These are phyloP conservation scores for Hanseniaspora gamundiae DNA, from an alignment of 1,139 yeast genomes.

Conservation along the genomic window DNA sequence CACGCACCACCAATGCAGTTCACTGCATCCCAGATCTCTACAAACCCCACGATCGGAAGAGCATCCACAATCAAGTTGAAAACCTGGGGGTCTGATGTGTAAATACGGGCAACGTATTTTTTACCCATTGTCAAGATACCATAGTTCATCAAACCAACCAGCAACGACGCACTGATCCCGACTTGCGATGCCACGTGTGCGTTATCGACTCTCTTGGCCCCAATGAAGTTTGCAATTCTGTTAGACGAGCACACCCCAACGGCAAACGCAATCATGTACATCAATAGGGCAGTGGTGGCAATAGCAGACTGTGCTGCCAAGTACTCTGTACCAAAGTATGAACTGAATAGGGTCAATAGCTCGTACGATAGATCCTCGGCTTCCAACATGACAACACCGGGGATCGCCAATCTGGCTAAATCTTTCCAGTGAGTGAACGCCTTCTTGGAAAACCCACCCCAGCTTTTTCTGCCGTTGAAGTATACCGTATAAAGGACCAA, in stretches of 20 bases:
- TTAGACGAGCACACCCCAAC: slow-evolving; percentile 80
- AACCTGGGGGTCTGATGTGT: slow-evolving; percentile 62
- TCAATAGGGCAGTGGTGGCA: slow-evolving; percentile 65
- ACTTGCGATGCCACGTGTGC: slow-evolving; percentile 58
- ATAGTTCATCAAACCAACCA: slow-evolving; percentile 49
- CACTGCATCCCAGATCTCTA: slow-evolving; percentile 69
- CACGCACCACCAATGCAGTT: slow-evolving; percentile 81
- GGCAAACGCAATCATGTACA: slow-evolving; percentile 84
- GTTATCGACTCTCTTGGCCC: slow-evolving; percentile 52
- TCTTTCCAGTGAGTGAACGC: slow-evolving; percentile 51
- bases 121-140: slow-evolving; percentile 40
- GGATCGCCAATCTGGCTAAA: slow-evolving; percentile 47
- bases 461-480: slow-evolving; percentile 58
- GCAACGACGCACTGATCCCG: slow-evolving; percentile 47
- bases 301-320: slow-evolving; percentile 86
- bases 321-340: slow-evolving; percentile 70
- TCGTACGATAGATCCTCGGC: slow-evolving; percentile 69
- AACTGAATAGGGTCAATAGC: slow-evolving; percentile 56
- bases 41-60: slow-evolving; percentile 60
- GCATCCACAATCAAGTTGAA: slow-evolving; percentile 37
- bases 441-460: slow-evolving; percentile 48
- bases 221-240: slow-evolving; percentile 77
- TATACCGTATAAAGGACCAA: slow-evolving; percentile 41
- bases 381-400: slow-evolving; percentile 64
- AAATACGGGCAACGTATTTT: slow-evolving; percentile 46